Evolutionary conservation across 192 early-diverging fungal genomes (phyloP).

Genomic region (Linnemannia hyalina): DNA sequence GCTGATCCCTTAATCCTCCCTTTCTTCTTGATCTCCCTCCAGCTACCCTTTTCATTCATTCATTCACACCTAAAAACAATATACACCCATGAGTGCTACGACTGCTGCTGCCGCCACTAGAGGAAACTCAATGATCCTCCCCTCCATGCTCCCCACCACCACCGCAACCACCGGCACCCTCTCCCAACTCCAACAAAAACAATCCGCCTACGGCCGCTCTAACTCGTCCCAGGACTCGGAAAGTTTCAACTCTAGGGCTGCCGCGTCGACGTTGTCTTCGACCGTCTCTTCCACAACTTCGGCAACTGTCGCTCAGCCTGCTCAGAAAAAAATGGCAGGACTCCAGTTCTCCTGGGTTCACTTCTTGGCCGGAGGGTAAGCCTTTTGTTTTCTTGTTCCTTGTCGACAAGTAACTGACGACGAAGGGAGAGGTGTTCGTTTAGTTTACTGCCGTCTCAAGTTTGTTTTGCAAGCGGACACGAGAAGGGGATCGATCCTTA

Average conservation of each 20-base stretch:
- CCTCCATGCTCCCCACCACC: conserved; percentile 48
- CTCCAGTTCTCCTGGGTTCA: conserved; percentile 64
- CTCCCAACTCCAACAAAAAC: conserved; percentile 24
- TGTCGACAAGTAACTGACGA: background rate
- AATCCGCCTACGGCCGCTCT: conserved; percentile 5
- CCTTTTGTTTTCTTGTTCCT: background rate
- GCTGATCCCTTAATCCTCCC: background rate
- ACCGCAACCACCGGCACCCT: conserved; percentile 46
- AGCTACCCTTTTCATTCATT: background rate
- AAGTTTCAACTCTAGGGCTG: background rate
- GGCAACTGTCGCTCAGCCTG: background rate
- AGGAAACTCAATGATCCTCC: conserved; percentile 42
- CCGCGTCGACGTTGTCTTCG: background rate
- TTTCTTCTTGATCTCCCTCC: background rate
- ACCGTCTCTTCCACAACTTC: background rate
- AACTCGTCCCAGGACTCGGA: conserved; percentile 10
- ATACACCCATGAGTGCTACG: conserved; percentile 44
- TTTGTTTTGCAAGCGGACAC: background rate
- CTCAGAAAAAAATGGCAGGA: conserved; percentile 30
- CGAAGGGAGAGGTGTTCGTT: too few relatives aligned
- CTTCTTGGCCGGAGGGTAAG: conserved; percentile 79
- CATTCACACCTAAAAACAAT: background rate
- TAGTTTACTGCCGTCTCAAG: background rate
- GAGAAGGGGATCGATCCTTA: background rate
- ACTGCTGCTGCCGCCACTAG: conserved; percentile 52